Evolutionary conservation across 2,329 filamentous ascomycete species (phyloP).

Genomic region (Pseudogymnoascus sp.): DNA sequence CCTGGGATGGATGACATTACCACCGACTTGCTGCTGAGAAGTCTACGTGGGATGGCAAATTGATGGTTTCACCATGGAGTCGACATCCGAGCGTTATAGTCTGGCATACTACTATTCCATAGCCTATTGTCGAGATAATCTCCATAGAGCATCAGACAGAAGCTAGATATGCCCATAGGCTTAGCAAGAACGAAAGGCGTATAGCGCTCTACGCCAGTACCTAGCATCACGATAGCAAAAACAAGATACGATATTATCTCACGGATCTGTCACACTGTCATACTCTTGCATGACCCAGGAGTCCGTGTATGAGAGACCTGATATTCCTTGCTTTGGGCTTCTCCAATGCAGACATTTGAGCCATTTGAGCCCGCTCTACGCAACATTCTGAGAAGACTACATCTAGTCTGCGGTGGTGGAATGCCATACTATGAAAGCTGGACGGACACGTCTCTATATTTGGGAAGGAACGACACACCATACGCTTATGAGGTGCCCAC

Average conservation of each 20-base stretch:
- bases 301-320: conserved; percentile 12
- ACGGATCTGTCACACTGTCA: conserved; percentile 33
- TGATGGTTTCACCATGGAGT: conserved; percentile 4
- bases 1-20: background rate
- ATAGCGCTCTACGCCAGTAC: conserved; percentile 58
- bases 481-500: background rate
- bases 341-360: conserved; percentile 7
- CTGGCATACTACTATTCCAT: conserved; percentile 38
- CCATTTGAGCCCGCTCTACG: background rate
- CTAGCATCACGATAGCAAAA: conserved; percentile 75
- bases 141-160: conserved; percentile 53
- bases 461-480: conserved; percentile 6
- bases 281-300: conserved; percentile 29
- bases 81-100: conserved; percentile 28
- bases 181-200: conserved; percentile 41
- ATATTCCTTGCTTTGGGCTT: background rate
- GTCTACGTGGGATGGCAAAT: conserved; percentile 3
- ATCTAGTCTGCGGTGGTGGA: background rate
- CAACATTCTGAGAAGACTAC: background rate
- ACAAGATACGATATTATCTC: conserved; percentile 33
- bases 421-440: background rate
- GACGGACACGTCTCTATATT: background rate
- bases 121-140: conserved; percentile 63
- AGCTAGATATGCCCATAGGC: conserved; percentile 42
- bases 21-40: background rate